These are phyloP conservation scores for Sporothrix dimorphospora DNA, from an alignment of 2,329 filamentous ascomycete species.

Conservation along the genomic window DNA sequence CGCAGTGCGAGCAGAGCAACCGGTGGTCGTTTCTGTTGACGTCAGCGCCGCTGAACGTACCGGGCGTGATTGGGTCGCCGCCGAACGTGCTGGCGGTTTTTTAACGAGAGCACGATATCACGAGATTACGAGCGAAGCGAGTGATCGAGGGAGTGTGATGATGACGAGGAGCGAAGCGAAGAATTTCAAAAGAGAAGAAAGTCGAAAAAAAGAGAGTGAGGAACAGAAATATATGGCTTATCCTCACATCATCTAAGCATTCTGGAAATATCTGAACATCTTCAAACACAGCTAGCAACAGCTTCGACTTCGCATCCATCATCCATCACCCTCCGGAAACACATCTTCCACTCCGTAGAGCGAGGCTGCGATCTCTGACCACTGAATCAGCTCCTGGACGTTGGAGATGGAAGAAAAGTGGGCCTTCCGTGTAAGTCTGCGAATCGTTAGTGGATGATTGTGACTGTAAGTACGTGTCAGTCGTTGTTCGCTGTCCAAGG, in stretches of 20 bases:
- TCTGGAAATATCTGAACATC: too few species aligned
- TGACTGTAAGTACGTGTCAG: background rate
- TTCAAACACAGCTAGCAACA: background rate
- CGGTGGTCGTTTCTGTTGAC: slow-evolving; percentile 5
- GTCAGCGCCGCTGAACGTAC: background rate
- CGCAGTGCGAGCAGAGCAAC: background rate
- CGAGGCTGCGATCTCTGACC: background rate
- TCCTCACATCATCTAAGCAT: background rate
- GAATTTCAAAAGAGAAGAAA: background rate
- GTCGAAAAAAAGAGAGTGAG: background rate
- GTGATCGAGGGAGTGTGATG: background rate
- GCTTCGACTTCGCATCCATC: too few species aligned
- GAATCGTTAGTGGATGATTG: background rate
- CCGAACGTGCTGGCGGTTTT: slow-evolving; percentile 8
- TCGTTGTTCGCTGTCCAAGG: background rate
- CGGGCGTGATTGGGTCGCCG: background rate
- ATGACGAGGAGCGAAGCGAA: background rate
- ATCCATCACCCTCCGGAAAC: background rate
- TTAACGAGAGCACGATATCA: background rate
- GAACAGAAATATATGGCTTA: too few species aligned
- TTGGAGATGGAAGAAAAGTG: slow-evolving; percentile 5
- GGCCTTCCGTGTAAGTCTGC: slow-evolving; percentile 3
- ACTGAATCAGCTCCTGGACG: background rate
- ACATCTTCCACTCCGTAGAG: background rate
- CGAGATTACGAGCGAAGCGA: background rate